Evolutionary conservation across 2,329 filamentous ascomycete genomes (phyloP).

Genomic region (Fusarium chuoi): DNA sequence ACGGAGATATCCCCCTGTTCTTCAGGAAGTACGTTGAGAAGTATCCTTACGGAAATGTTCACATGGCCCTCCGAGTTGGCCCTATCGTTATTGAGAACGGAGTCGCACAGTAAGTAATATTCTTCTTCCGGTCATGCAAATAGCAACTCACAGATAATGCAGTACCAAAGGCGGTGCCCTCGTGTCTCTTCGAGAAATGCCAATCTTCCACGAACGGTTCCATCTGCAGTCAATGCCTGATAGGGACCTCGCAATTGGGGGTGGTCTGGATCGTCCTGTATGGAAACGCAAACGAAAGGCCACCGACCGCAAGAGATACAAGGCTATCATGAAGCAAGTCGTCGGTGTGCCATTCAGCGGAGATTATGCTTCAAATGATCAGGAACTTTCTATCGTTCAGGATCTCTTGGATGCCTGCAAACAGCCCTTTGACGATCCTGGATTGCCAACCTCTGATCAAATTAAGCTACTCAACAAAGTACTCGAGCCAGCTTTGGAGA

Average conservation of each 20-base stretch:
- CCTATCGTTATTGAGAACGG: conserved; percentile 55
- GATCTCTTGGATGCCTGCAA: conserved; percentile 41
- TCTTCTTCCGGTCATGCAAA: background rate
- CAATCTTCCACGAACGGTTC: conserved; percentile 32
- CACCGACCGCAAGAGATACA: conserved; percentile 46
- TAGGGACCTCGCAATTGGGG: conserved; percentile 30
- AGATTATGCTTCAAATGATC: conserved; percentile 33
- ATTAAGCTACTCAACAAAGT: conserved; percentile 17
- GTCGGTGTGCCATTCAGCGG: conserved; percentile 51
- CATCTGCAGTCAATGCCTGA: conserved; percentile 34
- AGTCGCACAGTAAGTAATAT: conserved; percentile 47
- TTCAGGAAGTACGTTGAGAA: conserved; percentile 45
- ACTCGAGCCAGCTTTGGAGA: conserved; percentile 22
- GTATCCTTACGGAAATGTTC: conserved; percentile 53
- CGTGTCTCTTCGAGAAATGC: conserved; percentile 40
- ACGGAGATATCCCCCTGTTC: conserved; percentile 46
- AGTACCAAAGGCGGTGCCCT: conserved; percentile 43
- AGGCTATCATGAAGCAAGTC: conserved; percentile 54
- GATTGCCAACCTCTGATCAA: conserved; percentile 20
- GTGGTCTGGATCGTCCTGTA: conserved; percentile 8
- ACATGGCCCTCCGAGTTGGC: conserved; percentile 54
- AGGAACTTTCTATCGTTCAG: conserved; percentile 45
- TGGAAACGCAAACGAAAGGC: conserved; percentile 24
- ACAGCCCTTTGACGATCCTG: conserved; percentile 35
- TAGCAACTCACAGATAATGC: background rate